These are phyloP conservation scores for Apodospora peruviana DNA, from an alignment of 495 filamentous ascomycete species.

Conservation along the genomic window DNA sequence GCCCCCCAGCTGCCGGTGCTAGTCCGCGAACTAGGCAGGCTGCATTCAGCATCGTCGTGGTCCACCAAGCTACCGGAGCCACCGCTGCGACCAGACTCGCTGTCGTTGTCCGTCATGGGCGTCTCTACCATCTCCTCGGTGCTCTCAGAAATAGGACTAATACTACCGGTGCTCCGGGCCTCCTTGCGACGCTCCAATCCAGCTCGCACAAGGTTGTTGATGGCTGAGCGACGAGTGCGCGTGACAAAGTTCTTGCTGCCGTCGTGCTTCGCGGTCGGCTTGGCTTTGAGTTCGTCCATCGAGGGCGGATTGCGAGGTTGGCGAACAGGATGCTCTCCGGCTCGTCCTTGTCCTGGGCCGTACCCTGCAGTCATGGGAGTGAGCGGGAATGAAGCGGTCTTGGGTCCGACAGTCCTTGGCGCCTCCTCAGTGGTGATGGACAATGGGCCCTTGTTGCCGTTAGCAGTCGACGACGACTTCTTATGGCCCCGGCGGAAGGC, in stretches of 20 bases:
- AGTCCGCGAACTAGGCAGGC: constrained; percentile 72
- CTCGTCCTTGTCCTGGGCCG: constrained; percentile 85
- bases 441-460: constrained; percentile 52
- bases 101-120: constrained; percentile 70
- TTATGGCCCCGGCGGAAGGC: constrained; percentile 90
- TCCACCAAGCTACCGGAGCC: constrained; percentile 65
- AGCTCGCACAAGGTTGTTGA: constrained; percentile 85
- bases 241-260: constrained; percentile 98
- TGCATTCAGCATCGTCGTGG: constrained; percentile 63
- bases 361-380: constrained; percentile 80
- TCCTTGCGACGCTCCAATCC: constrained; percentile 78
- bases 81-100: constrained; percentile 70
- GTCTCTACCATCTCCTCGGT: constrained; percentile 69
- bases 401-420: constrained; percentile 62
- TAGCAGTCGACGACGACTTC: constrained; percentile 77
- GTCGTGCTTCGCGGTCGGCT: constrained; percentile 89
- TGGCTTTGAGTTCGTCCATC: constrained; percentile 82
- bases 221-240: constrained; percentile 85
- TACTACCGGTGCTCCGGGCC: constrained; percentile 62
- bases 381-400: constrained; percentile 68
- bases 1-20: constrained; percentile 65
- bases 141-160: constrained; percentile 80
- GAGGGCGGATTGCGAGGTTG: constrained; percentile 91
- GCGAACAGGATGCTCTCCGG: constrained; percentile 89
- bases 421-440: constrained; percentile 52